Evolutionary conservation across 352 stramenopile genomes (phyloP), one percentile per base, ranked within the genome.

Genomic region (Globisporangium heterothallicum): DNA sequence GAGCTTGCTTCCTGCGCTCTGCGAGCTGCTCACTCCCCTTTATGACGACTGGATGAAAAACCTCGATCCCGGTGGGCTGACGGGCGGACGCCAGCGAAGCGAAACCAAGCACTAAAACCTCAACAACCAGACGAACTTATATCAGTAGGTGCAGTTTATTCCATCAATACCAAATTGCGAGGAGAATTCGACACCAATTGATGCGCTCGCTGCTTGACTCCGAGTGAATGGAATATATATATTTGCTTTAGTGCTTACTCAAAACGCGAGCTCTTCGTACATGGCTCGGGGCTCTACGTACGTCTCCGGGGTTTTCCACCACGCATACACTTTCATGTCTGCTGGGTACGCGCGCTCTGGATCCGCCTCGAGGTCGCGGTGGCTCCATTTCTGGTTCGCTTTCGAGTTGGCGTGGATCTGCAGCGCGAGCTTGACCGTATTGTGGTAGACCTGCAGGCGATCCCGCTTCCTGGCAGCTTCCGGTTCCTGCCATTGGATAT

Each of bases 381-480:
- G 34, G 29, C 61, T 18, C 56, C 64, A 69, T 27, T 79, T 85
- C 24, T 49, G 49, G 42, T 85, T 82, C 8, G 56, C 69, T 26
- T 60, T 59, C 13, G 68, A 66, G 49, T 53, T 82, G n/a, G 36
- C 52, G 34, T 85, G 68, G 36, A 85, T 80, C 19, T 72, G 61
- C 30, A 82, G 51, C 0, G 74, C 71, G 34, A 85, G 38, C 0
- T 67, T 35, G 9, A 78, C 58, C 1, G 64, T 70, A 12, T 62
- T 60, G 54, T 85, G 69, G 55, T 85, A 85, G 12, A 83, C 69
- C 46, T 61, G 42, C 34, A 78, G 35, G 0, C 67, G 69, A 13
- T 71, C 77, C 9, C 40, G 21, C 48, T 68, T 66, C 9, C 4
- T 18, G 14, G 32, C 26, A 10, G 16, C 4, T 13, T 57, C 54